A percentile compares a stretch with the other conserved stretches of the same genome.
Evolutionary conservation across 164 flowering plant genomes (phyloP).

Genomic region (Annona squamosa): DNA sequence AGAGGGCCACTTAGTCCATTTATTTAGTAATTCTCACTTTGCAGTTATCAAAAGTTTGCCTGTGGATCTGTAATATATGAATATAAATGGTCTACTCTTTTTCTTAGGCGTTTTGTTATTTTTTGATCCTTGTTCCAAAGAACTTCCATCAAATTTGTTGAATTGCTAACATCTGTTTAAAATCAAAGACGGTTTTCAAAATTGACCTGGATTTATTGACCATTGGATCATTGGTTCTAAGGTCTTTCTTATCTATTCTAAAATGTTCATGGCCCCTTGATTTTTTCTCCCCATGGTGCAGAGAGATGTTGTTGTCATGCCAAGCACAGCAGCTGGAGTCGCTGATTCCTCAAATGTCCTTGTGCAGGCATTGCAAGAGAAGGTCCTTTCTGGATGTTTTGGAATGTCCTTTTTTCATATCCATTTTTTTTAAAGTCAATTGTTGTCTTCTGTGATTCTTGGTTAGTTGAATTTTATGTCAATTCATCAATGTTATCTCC

Average conservation of each 20-base stretch:
- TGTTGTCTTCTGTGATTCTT: background rate
- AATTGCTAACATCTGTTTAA: background rate
- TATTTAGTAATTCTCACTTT: background rate
- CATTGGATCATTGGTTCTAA: background rate
- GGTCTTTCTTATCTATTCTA: background rate
- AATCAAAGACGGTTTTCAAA: background rate
- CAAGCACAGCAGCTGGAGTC: conserved; percentile 13
- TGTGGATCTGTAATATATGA: too few species aligned
- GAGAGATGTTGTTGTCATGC: conserved; percentile 18
- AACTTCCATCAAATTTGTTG: background rate
- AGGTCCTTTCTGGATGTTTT: conserved; percentile 35
- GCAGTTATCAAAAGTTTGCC: background rate
- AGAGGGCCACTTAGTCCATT: background rate
- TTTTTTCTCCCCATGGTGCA: conserved; percentile 16
- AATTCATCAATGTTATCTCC: background rate
- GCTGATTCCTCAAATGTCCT: conserved; percentile 54
- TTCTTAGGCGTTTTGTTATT: background rate
- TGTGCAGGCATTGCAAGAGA: conserved; percentile 80
- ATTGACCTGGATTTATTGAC: background rate
- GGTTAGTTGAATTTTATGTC: background rate
- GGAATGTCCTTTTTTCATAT: background rate
- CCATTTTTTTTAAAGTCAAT: background rate
- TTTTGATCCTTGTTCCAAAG: background rate
- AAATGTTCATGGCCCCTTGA: background rate
- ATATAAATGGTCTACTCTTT: background rate